Percentiles rank a stretch among this genome's conserved stretches.
phyloP scores from a whole-genome alignment of 306 rosid genomes.

The Ziziphus jujuba region DNA sequence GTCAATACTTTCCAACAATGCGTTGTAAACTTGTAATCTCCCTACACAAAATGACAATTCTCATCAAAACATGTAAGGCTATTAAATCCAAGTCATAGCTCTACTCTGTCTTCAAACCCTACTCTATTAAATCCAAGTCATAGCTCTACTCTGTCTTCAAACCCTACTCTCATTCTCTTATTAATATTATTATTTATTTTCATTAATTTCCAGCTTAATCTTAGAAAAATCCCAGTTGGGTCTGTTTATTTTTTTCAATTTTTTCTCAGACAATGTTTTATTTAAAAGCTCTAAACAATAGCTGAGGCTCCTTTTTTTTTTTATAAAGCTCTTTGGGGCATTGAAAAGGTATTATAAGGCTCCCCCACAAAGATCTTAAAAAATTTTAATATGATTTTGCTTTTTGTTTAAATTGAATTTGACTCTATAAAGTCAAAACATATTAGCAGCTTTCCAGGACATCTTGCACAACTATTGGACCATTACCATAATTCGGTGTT shows the following conservation, averaged over 20 bases:
- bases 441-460: neutral
- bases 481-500: conserved; percentile 6
- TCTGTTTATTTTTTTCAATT: too few species aligned
- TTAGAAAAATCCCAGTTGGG: neutral
- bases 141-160: neutral
- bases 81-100: neutral
- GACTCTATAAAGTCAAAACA: conserved; percentile 21
- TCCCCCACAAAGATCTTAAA: neutral
- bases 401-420: neutral
- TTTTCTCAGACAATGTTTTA: neutral
- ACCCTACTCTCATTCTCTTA: neutral
- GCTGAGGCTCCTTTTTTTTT: neutral
- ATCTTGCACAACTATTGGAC: neutral
- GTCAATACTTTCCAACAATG: conserved; percentile 4
- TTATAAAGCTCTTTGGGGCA: neutral
- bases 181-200: too few species aligned
- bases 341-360: conserved; percentile 12
- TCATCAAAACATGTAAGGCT: conserved; percentile 16
- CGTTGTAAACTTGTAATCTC: neutral
- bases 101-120: neutral
- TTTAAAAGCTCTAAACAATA: neutral
- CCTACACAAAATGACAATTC: conserved; percentile 11
- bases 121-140: neutral
- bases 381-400: neutral
- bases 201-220: too few species aligned